phyloP scores from a whole-genome alignment of 1,139 yeast genomes.

The Dujonia santamariae region DNA sequence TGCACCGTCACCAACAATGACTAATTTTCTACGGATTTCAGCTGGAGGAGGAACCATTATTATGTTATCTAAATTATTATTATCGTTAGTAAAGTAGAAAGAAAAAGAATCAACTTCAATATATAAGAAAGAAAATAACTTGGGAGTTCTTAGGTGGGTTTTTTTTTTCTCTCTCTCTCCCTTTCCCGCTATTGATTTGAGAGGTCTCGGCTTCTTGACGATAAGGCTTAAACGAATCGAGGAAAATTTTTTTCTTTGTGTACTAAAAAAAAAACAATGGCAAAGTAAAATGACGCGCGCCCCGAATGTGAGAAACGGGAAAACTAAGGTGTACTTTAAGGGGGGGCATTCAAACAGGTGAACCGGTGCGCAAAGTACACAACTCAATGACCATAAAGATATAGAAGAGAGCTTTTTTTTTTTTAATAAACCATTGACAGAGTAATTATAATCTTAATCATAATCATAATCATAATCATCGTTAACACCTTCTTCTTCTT shows the following conservation, averaged over 20 bases:
- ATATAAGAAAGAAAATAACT: neutral
- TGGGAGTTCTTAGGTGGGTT: neutral
- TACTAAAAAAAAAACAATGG: neutral
- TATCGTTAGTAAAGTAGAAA: too few species aligned
- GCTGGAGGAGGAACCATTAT: constrained; percentile 52
- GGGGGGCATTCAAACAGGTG: too few species aligned
- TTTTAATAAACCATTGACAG: too few species aligned
- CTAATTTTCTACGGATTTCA: constrained; percentile 75
- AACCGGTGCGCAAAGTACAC: too few species aligned
- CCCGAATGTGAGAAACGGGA: neutral
- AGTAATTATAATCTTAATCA: too few species aligned
- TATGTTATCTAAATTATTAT: too few species aligned
- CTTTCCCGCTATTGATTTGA: neutral
- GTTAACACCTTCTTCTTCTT: too few species aligned
- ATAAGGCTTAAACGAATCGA: constrained; percentile 1
- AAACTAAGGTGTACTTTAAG: too few species aligned
- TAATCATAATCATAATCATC: too few species aligned
- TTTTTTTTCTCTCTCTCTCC: neutral
- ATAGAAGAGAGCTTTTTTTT: too few species aligned
- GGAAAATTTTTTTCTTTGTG: neutral
- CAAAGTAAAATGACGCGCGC: neutral
- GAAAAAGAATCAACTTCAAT: neutral
- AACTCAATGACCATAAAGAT: too few species aligned
- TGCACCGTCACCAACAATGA: constrained; percentile 85
- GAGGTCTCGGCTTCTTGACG: constrained; percentile 1